These are phyloP conservation scores for Drosera capensis DNA, from an alignment of 148 eudicot species.

Conservation along the genomic window DNA sequence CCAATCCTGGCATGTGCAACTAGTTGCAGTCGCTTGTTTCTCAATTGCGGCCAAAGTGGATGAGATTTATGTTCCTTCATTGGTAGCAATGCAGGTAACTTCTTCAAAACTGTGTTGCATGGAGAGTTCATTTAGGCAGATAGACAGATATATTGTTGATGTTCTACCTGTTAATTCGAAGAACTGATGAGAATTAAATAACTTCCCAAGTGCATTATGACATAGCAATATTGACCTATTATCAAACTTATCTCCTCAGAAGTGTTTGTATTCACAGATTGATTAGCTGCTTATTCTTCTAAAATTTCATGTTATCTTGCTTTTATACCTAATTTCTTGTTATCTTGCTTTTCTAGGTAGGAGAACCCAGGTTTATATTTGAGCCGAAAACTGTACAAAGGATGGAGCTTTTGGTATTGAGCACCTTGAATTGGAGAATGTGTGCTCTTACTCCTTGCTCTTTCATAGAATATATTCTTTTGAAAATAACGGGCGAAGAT, in stretches of 20 bases:
- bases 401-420: constrained; percentile 74
- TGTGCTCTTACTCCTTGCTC: constrained; percentile 59
- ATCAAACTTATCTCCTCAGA: no score
- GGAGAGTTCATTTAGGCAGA: no score
- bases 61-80: constrained; percentile 39
- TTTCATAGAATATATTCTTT: constrained; percentile 45
- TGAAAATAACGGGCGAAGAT: constrained; percentile 18
- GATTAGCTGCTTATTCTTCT: not conserved
- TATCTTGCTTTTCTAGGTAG: constrained; percentile 25
- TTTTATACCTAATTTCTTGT: not conserved
- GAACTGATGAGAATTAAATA: no score
- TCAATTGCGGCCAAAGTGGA: constrained; percentile 74
- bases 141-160: no score
- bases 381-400: constrained; percentile 66
- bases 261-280: no score
- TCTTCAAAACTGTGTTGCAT: no score
- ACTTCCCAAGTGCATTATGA: no score
- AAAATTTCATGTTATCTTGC: not conserved
- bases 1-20: constrained; percentile 62
- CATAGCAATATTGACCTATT: no score
- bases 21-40: constrained; percentile 77
- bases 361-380: constrained; percentile 54
- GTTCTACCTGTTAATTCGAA: no score
- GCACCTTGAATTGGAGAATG: constrained; percentile 62
- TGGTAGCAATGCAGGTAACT: constrained; percentile 53